Conservation (phyloP, 192 early-diverging fungal genomes). For the Coemansia sp. region DNA sequence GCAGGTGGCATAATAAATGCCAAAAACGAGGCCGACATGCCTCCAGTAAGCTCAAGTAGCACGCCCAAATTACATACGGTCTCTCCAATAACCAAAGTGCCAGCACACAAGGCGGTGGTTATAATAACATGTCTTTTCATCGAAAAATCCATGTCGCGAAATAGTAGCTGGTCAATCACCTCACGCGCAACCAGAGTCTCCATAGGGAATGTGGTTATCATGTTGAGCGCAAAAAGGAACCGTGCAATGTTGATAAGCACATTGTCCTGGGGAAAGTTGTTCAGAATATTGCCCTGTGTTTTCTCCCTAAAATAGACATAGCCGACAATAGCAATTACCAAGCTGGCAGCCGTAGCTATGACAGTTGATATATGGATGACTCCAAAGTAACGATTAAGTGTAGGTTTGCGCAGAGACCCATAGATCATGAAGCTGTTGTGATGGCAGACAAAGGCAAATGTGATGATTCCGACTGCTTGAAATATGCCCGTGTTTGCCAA, state of each 20-base stretch:
- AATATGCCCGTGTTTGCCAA: slow-evolving; percentile 62
- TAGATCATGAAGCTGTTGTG: slow-evolving; percentile 94
- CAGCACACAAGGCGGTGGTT: slow-evolving; percentile 64
- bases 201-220: slow-evolving; percentile 91
- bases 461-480: slow-evolving; percentile 85
- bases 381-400: slow-evolving; percentile 77
- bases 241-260: slow-evolving; percentile 82
- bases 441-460: slow-evolving; percentile 95
- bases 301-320: slow-evolving; percentile 81
- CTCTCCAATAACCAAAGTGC: slow-evolving; percentile 68
- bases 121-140: slow-evolving; percentile 62
- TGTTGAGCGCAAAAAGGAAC: slow-evolving; percentile 85
- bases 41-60: slow-evolving; percentile 84
- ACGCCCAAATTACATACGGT: slow-evolving; percentile 79
- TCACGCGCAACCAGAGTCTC: slow-evolving; percentile 89
- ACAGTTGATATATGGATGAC: slow-evolving; percentile 79
- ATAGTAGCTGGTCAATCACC: slow-evolving; percentile 59
- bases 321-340: slow-evolving; percentile 70
- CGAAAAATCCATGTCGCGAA: slow-evolving; percentile 57
- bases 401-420: slow-evolving; percentile 78
- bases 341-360: slow-evolving; percentile 67
- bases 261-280: slow-evolving; percentile 80
- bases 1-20: slow-evolving; percentile 85
- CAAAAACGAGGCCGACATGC: slow-evolving; percentile 80
- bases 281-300: slow-evolving; percentile 84